Percentiles rank a stretch among this genome's conserved stretches.
Evolutionary conservation across 2,329 filamentous ascomycete species (phyloP).

Genomic region (Amylocarpus encephaloides): DNA sequence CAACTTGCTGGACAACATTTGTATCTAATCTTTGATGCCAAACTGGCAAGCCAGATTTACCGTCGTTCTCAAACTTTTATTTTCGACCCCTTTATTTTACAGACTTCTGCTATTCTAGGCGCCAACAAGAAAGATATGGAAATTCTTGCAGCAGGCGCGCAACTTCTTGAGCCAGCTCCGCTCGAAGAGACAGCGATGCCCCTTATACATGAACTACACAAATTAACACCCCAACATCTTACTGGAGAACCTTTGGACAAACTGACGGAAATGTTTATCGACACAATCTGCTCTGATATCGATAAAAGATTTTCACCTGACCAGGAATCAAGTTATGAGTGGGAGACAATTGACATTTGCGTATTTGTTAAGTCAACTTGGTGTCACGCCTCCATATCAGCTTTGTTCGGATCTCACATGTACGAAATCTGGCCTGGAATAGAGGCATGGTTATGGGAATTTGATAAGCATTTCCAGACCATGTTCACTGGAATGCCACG

Average conservation of each 20-base stretch:
- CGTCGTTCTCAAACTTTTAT: conserved; percentile 19
- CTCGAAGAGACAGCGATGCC: conserved; percentile 10
- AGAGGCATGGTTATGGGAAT: conserved; percentile 19
- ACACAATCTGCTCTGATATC: conserved; percentile 15
- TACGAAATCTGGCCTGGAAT: conserved; percentile 19
- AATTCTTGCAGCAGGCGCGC: conserved; percentile 15
- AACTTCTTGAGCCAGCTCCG: conserved; percentile 1
- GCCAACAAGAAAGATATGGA: conserved; percentile 16
- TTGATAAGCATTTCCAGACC: conserved; percentile 15
- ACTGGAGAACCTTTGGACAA: conserved; percentile 9
- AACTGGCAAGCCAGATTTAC: conserved; percentile 19
- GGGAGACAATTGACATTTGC: conserved; percentile 19
- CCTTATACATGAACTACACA: conserved; percentile 14
- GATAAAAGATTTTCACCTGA: conserved; percentile 17
- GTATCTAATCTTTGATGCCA: conserved; percentile 22
- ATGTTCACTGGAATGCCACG: conserved; percentile 15
- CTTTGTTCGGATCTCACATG: conserved; percentile 19
- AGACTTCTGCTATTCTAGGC: conserved; percentile 15
- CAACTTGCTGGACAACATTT: conserved; percentile 17
- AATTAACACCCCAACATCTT: conserved; percentile 12
- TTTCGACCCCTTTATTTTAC: conserved; percentile 17
- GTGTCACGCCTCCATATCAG: conserved; percentile 18
- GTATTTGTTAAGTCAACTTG: conserved; percentile 16
- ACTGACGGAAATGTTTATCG: conserved; percentile 16
- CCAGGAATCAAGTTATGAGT: conserved; percentile 9